A percentile compares a stretch with the other conserved stretches of the same genome.
phyloP scores from a whole-genome alignment of 805 yeast genomes.

The Yarrowia sp. region DNA sequence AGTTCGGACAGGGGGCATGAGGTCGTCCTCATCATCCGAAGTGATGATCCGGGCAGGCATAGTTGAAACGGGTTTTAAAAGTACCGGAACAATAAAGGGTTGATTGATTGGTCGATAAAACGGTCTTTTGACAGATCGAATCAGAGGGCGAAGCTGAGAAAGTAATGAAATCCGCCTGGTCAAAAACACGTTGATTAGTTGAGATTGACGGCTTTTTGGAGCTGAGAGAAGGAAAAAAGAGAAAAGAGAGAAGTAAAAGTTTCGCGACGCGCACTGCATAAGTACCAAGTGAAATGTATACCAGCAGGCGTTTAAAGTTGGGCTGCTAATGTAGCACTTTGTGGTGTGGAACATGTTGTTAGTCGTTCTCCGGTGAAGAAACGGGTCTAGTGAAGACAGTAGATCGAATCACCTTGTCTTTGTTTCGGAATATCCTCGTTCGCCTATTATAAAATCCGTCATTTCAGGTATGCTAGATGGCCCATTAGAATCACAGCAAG shows the following conservation, averaged over 20 bases:
- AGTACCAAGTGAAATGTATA: background rate
- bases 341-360: background rate
- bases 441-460: too few relatives aligned
- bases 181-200: background rate
- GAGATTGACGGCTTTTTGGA: background rate
- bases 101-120: background rate
- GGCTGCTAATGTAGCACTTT: background rate
- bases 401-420: too few relatives aligned
- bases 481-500: background rate
- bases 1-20: background rate
- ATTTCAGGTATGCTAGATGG: too few relatives aligned
- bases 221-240: background rate
- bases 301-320: background rate
- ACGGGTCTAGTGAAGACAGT: too few relatives aligned
- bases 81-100: background rate
- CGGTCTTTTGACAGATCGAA: background rate
- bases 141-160: background rate
- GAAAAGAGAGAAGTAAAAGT: slow-evolving; percentile 2
- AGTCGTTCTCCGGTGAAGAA: too few relatives aligned
- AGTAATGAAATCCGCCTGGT: background rate
- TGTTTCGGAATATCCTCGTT: too few relatives aligned
- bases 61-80: background rate
- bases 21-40: slow-evolving; percentile 20
- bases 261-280: slow-evolving; percentile 20
- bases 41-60: slow-evolving; percentile 24